Evolutionary conservation across 192 early-diverging fungal species (phyloP).

Genomic region (Backusella mclennaniae): DNA sequence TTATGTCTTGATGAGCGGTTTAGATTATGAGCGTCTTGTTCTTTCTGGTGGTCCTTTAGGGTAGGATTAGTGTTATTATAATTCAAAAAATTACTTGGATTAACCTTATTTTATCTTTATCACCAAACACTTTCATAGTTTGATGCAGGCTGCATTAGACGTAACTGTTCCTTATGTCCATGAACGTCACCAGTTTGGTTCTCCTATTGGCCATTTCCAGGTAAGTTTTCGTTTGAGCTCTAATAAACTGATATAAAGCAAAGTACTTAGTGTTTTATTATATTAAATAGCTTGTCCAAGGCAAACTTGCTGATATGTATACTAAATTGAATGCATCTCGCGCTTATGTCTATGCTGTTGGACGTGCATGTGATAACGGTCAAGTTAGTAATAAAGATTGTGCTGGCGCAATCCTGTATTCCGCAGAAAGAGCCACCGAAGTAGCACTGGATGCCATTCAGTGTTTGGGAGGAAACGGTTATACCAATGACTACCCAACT

Average conservation of each 20-base stretch:
- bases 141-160: slow-evolving; percentile 91
- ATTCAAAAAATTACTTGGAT: background rate
- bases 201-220: slow-evolving; percentile 85
- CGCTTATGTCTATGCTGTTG: slow-evolving; percentile 89
- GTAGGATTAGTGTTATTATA: slow-evolving; percentile 27
- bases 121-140: slow-evolving; percentile 25
- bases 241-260: background rate
- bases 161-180: slow-evolving; percentile 83
- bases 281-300: slow-evolving; percentile 68
- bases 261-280: background rate
- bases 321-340: slow-evolving; percentile 91
- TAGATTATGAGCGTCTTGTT: slow-evolving; percentile 88
- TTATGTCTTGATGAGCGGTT: slow-evolving; percentile 94
- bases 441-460: slow-evolving; percentile 92
- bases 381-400: slow-evolving; percentile 87
- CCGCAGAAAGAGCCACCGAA: slow-evolving; percentile 92
- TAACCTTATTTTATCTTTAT: background rate
- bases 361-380: slow-evolving; percentile 79
- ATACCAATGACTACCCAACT: slow-evolving; percentile 88
- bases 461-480: slow-evolving; percentile 94
- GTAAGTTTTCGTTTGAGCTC: background rate
- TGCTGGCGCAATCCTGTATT: slow-evolving; percentile 90
- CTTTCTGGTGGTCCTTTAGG: slow-evolving; percentile 89
- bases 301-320: slow-evolving; percentile 97
- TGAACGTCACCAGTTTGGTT: slow-evolving; percentile 83